Percentiles rank a stretch among this genome's conserved stretches.
These are phyloP conservation scores for Prinsepia uniflora DNA, from an alignment of 306 rosid species.

Conservation along the genomic window DNA sequence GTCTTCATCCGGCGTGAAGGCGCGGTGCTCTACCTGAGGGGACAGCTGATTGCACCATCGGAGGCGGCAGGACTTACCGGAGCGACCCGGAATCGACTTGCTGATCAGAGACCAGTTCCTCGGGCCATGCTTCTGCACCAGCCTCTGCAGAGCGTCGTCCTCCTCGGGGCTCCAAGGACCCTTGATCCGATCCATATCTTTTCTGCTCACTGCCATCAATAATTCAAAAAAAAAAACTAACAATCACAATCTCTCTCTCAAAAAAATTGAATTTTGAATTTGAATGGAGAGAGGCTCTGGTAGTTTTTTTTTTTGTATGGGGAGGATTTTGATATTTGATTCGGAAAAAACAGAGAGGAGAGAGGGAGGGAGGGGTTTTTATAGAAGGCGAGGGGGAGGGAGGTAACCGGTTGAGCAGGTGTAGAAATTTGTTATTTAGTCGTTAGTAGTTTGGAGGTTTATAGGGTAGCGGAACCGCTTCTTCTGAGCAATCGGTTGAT, in stretches of 20 bases:
- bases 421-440: constrained; percentile 22
- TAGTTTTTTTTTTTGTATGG: background rate
- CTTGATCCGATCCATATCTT: constrained; percentile 86
- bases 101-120: constrained; percentile 92
- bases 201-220: constrained; percentile 26
- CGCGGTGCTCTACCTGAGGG: constrained; percentile 91
- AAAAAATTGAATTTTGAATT: background rate
- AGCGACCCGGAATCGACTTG: constrained; percentile 78
- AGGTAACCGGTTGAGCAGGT: constrained; percentile 77
- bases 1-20: constrained; percentile 81
- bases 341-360: background rate
- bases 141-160: constrained; percentile 65
- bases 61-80: constrained; percentile 91
- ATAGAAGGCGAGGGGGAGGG: constrained; percentile 19
- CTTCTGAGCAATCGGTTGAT: constrained; percentile 55
- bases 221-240: too few relatives aligned
- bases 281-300: background rate
- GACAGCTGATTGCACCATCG: constrained; percentile 99
- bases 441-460: constrained; percentile 4
- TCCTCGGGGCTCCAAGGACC: constrained; percentile 99
- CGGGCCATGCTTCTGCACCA: constrained; percentile 85
- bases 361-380: constrained; percentile 16
- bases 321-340: background rate
- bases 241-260: background rate
- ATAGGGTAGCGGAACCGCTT: constrained; percentile 57